Percentiles rank a stretch among this genome's conserved stretches.
These are phyloP conservation scores for Moricandia arvensis DNA, from an alignment of 345 rosid species.

Conservation along the genomic window DNA sequence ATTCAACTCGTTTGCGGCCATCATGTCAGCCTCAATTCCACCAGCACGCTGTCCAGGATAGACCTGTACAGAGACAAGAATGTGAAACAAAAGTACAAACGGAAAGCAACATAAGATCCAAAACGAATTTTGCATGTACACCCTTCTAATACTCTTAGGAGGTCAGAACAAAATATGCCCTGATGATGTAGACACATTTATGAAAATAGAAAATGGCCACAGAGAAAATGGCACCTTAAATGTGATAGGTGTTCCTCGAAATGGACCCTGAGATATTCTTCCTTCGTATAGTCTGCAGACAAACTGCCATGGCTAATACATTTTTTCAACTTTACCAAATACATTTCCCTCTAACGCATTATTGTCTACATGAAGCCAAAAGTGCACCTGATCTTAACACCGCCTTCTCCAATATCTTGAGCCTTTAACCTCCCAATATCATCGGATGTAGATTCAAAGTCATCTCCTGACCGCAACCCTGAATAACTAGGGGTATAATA, in stretches of 20 bases:
- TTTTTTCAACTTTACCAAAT: constrained; percentile 23
- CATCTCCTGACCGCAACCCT: constrained; percentile 53
- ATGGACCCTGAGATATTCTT: constrained; percentile 73
- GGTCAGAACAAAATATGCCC: background rate
- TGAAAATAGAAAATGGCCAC: background rate
- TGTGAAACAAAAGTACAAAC: background rate
- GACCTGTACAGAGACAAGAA: constrained; percentile 51
- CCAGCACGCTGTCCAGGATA: constrained; percentile 87
- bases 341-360: background rate
- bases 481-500: constrained; percentile 54
- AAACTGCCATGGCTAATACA: constrained; percentile 49
- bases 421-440: constrained; percentile 53
- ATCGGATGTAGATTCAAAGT: constrained; percentile 43
- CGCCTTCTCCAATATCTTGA: constrained; percentile 91
- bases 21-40: constrained; percentile 87
- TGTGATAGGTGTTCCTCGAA: constrained; percentile 59
- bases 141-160: background rate
- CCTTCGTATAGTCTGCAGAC: constrained; percentile 93
- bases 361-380: constrained; percentile 5
- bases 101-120: background rate
- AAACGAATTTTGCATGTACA: background rate
- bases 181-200: background rate
- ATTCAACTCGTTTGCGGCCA: constrained; percentile 96
- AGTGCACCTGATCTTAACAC: constrained; percentile 73
- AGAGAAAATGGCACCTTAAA: constrained; percentile 57